Base-by-base conservation (phyloP, 2,329 filamentous ascomycete genomes). In the Pseudopyrenochaeta lycopersici region DNA sequence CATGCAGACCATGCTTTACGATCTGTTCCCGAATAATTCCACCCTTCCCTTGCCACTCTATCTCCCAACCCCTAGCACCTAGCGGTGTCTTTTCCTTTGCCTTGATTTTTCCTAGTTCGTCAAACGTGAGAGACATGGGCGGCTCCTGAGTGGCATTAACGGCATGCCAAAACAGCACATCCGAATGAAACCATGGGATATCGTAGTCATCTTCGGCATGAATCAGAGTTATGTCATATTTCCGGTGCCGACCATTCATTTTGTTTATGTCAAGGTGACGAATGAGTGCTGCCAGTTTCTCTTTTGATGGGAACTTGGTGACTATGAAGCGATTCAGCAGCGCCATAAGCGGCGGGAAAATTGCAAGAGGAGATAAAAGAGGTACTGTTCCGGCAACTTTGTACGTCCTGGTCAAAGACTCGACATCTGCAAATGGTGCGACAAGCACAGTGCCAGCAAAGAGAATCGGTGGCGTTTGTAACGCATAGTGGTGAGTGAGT, bases 391-490 rank as follows among this genome's bases (percentile, higher is more conserved):
- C 84, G 0, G 78, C 85, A 3, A 88, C 72, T 2, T 82, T 78
- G 65, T 88, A 88, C 0, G 84, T 87, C 1, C 81, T 77, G 0
- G 83, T 82, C 12, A 88, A 67, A 0, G 77, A 79, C 18, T 79
- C 78, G 0, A 85, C 79, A 53, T 87, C 81, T 0, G 80, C 77
- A 55, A 88, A 87, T 0, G 85, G 80, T 0, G 84, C 85, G 2
- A 84, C 79, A 2, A 88, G 71, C 2, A 88, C 78, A 2, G 79
- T 78, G 2, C 85, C 85, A 1, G 82, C 77, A 57, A 88, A 85
- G 0, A 81, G 64, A 0, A 78, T 65, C 0, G 84, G 80, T 2
- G 74, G 68, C 0, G 73, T 68, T 51, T 79, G 77, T 2, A 70
- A 47, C 0, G 78, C 78, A 40, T 79, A 77, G 40, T 80, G 75